Percentiles rank a stretch among this genome's conserved stretches.
These are phyloP conservation scores for Plasmodium knowlesi DNA, from an alignment of 169 alveolate species.

Conservation along the genomic window DNA sequence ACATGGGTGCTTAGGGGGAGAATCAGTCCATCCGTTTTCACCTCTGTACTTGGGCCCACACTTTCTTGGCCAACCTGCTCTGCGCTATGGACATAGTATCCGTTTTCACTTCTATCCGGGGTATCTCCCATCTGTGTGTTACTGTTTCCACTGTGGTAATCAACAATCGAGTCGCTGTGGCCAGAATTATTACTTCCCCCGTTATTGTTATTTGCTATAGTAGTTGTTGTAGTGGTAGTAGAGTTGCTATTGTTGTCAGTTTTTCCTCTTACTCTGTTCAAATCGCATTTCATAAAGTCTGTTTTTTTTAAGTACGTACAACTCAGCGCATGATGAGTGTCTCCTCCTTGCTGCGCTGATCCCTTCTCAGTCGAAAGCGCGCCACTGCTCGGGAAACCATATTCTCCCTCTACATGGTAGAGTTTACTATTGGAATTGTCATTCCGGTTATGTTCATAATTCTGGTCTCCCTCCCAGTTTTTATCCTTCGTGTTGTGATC, in stretches of 20 bases:
- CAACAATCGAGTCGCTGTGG: neutral
- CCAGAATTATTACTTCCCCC: neutral
- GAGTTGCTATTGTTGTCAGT: constrained; percentile 1
- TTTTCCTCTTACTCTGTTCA: neutral
- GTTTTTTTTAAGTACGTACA: neutral
- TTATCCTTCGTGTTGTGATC: neutral
- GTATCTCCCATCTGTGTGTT: neutral
- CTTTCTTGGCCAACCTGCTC: neutral
- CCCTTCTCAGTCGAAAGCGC: neutral
- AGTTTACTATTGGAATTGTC: neutral
- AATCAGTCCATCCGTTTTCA: neutral
- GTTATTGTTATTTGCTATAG: neutral
- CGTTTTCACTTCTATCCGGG: neutral
- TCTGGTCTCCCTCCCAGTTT: too few relatives aligned
- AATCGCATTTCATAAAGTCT: neutral
- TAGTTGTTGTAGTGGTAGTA: constrained; percentile 16
- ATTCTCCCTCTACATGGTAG: neutral
- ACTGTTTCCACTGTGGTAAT: neutral
- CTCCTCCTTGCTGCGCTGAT: neutral
- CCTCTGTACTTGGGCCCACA: neutral
- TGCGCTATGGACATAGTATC: neutral
- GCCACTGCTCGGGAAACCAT: neutral
- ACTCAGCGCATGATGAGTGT: neutral
- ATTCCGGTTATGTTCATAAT: neutral
- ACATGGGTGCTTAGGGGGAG: neutral